A percentile compares a stretch with the other conserved stretches of the same genome.
Conservation (phyloP, 176 grass and related monocot species). For the Hordeum marinum region DNA sequence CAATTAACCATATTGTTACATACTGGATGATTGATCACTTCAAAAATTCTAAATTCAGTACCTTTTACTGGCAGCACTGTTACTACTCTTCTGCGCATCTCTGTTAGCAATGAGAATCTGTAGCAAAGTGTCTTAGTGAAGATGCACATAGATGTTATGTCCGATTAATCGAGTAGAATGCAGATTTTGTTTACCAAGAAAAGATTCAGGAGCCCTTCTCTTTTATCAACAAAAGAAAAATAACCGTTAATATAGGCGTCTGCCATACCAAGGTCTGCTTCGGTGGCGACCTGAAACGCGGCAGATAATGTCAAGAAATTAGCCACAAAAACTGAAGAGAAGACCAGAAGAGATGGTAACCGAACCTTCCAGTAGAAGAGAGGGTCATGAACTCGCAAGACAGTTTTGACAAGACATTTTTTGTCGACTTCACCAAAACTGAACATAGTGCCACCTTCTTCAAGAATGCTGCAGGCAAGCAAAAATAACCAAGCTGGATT, state of each 20-base stretch:
- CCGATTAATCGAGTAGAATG: background rate
- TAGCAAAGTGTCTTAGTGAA: background rate
- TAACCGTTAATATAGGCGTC: conserved; percentile 61
- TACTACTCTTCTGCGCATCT: conserved; percentile 39
- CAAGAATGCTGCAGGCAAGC: conserved; percentile 34
- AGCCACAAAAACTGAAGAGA: background rate
- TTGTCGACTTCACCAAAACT: conserved; percentile 43
- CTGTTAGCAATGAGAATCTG: conserved; percentile 92
- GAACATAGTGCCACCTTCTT: conserved; percentile 66
- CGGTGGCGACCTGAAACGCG: conserved; percentile 43
- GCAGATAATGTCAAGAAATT: background rate
- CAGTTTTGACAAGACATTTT: conserved; percentile 40
- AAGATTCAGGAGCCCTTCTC: conserved; percentile 81
- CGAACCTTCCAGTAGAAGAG: conserved; percentile 69
- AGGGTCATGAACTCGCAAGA: conserved; percentile 54
- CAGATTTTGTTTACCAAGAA: conserved; percentile 53
- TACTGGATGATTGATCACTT: background rate
- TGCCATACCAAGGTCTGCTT: conserved; percentile 40
- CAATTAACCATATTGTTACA: background rate
- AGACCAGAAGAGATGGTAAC: background rate
- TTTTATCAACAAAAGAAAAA: conserved; percentile 79
- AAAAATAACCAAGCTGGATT: background rate
- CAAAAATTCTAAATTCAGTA: background rate
- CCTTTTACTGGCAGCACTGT: conserved; percentile 31
- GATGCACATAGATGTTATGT: background rate